Percentiles rank a stretch among this genome's conserved stretches.
Conservation (phyloP, 2,329 filamentous ascomycete species). For the Fusarium buxicola region DNA sequence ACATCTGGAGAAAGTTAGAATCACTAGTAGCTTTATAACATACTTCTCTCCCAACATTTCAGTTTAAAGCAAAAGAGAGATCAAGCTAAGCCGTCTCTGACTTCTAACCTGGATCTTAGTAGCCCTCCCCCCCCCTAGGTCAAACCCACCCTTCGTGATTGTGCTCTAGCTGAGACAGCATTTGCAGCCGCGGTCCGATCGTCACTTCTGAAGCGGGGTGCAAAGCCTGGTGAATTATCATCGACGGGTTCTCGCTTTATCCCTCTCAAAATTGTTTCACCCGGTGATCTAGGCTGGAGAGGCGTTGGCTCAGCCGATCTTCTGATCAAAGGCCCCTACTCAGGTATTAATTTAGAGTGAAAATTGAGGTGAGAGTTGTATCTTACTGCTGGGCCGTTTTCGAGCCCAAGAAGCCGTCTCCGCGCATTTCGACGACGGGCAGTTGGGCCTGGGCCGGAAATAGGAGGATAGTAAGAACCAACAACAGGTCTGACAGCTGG, state of each 20-base stretch:
- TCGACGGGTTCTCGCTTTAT: constrained; percentile 6
- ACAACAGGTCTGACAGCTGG: neutral
- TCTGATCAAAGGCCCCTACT: constrained; percentile 3
- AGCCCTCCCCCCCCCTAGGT: neutral
- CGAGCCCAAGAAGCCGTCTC: neutral
- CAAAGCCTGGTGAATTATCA: constrained; percentile 4
- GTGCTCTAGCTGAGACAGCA: constrained; percentile 1
- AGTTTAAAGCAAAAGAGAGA: neutral
- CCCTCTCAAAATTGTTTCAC: neutral
- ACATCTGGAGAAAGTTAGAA: too few species aligned
- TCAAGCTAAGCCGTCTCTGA: neutral
- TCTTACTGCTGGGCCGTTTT: neutral
- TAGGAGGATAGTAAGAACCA: neutral
- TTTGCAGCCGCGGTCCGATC: neutral
- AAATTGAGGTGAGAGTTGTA: too few species aligned
- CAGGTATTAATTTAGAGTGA: neutral
- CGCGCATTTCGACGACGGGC: neutral
- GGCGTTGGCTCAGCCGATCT: neutral
- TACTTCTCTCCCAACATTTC: neutral
- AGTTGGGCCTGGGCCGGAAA: neutral
- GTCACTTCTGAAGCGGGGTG: constrained; percentile 11
- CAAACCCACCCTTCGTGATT: constrained; percentile 10
- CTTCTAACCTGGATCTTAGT: neutral
- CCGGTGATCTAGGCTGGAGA: constrained; percentile 11
- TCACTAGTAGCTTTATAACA: neutral